Evolutionary conservation across 768 basidiomycete genomes (phyloP).

Genomic region (Crepidotus variabilis): DNA sequence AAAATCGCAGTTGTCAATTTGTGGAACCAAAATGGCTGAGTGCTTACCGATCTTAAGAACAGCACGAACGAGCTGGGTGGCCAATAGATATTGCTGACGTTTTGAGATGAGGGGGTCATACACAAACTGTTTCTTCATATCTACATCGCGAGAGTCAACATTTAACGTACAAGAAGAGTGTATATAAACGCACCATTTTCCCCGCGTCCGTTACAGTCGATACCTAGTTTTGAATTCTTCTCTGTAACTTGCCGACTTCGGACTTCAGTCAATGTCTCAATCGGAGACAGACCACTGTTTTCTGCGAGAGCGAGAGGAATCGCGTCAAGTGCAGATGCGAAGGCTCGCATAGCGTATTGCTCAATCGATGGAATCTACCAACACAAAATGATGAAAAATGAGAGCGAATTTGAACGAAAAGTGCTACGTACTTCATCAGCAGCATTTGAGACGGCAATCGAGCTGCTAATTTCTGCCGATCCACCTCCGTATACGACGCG

Average conservation of each 20-base stretch:
- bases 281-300: constrained; percentile 94
- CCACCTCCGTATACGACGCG: constrained; percentile 98
- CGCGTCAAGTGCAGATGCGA: constrained; percentile 92
- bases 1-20: constrained; percentile 6
- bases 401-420: not conserved
- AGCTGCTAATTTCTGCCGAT: constrained; percentile 94
- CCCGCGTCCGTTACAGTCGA: constrained; percentile 85
- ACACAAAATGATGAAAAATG: constrained; percentile 1
- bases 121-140: constrained; percentile 97
- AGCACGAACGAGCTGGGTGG: constrained; percentile 91
- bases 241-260: constrained; percentile 91
- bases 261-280: constrained; percentile 94
- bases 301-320: constrained; percentile 95
- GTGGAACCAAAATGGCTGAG: not conserved
- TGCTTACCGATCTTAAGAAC: constrained; percentile 81
- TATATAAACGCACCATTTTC: constrained; percentile 65
- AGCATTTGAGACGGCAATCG: constrained; percentile 88
- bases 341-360: constrained; percentile 99
- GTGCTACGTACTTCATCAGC: constrained; percentile 79
- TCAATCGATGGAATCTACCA: constrained; percentile 90
- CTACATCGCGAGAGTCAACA: constrained; percentile 34
- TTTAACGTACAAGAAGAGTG: not conserved
- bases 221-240: constrained; percentile 80
- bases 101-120: constrained; percentile 98
- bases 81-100: constrained; percentile 92